A percentile compares a stretch with the other conserved stretches of the same genome.
phyloP scores from a whole-genome alignment of 805 yeast species.

The Barnettozyma wickerhamii region DNA sequence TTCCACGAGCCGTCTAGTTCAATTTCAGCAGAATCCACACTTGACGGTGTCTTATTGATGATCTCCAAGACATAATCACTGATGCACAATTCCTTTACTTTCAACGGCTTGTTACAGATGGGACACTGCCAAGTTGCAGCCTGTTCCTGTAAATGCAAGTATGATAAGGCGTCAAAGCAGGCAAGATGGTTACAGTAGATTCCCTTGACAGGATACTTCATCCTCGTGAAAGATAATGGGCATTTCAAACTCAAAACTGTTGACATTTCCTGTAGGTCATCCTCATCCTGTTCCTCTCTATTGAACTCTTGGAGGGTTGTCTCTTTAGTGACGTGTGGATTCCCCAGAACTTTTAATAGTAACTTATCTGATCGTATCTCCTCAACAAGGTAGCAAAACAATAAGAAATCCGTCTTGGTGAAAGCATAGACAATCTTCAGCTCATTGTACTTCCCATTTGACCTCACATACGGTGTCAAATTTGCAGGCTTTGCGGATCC shows the following conservation, averaged over 20 bases:
- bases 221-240: conserved; percentile 70
- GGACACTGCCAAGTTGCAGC: conserved; percentile 90
- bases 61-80: conserved; percentile 73
- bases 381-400: conserved; percentile 59
- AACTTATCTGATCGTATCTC: conserved; percentile 37
- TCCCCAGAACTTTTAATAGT: conserved; percentile 34
- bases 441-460: conserved; percentile 32
- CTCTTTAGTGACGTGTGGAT: conserved; percentile 49
- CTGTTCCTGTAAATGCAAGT: conserved; percentile 68
- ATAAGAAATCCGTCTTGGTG: conserved; percentile 44
- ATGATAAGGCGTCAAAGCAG: conserved; percentile 82
- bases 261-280: conserved; percentile 64
- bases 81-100: conserved; percentile 56
- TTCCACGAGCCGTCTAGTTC: conserved; percentile 74
- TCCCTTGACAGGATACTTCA: conserved; percentile 70
- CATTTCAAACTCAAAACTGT: conserved; percentile 68
- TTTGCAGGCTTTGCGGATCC: conserved; percentile 86
- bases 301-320: conserved; percentile 47
- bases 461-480: conserved; percentile 47
- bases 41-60: conserved; percentile 45
- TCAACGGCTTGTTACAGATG: conserved; percentile 55
- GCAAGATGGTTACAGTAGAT: conserved; percentile 72
- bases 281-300: conserved; percentile 51
- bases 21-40: conserved; percentile 63
- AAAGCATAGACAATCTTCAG: conserved; percentile 56